Percentiles rank a stretch among this genome's conserved stretches.
These are phyloP conservation scores for Thalassiosira exigua DNA, from an alignment of 352 stramenopile species.

Conservation along the genomic window DNA sequence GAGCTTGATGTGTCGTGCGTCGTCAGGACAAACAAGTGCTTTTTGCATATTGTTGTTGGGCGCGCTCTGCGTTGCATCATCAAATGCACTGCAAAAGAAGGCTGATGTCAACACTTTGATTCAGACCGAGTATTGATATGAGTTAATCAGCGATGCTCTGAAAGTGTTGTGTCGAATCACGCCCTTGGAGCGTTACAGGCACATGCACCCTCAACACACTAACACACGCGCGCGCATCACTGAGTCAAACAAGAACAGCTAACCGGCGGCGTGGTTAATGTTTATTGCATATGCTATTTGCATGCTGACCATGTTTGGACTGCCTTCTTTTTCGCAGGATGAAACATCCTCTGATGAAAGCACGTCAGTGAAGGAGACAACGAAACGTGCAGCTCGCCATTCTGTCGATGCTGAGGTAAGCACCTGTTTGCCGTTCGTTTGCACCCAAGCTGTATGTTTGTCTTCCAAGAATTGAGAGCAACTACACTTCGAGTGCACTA, in stretches of 20 bases:
- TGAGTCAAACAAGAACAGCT: neutral
- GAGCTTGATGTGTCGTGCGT: neutral
- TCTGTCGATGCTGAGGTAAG: constrained; percentile 60
- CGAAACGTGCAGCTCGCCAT: constrained; percentile 57
- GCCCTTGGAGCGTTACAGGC: too few species aligned
- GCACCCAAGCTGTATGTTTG: neutral
- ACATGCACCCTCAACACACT: too few species aligned
- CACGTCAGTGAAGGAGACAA: constrained; percentile 19
- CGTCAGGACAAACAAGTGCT: neutral
- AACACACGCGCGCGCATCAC: neutral
- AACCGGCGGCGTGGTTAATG: neutral
- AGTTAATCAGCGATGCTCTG: too few species aligned
- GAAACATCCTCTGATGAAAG: constrained; percentile 38
- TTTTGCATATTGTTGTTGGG: too few species aligned
- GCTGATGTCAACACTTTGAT: too few species aligned
- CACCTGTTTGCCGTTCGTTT: constrained; percentile 1
- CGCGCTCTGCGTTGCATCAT: neutral
- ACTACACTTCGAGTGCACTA: neutral
- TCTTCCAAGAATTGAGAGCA: neutral
- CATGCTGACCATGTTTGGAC: too few species aligned
- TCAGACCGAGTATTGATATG: too few species aligned
- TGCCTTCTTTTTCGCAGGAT: constrained; percentile 22
- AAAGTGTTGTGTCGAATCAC: too few species aligned
- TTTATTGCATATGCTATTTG: constrained; percentile 7
- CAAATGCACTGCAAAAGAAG: too few species aligned